Evolutionary conservation across 75 land plant genomes (phyloP).

Genomic region (Picea glauca): DNA sequence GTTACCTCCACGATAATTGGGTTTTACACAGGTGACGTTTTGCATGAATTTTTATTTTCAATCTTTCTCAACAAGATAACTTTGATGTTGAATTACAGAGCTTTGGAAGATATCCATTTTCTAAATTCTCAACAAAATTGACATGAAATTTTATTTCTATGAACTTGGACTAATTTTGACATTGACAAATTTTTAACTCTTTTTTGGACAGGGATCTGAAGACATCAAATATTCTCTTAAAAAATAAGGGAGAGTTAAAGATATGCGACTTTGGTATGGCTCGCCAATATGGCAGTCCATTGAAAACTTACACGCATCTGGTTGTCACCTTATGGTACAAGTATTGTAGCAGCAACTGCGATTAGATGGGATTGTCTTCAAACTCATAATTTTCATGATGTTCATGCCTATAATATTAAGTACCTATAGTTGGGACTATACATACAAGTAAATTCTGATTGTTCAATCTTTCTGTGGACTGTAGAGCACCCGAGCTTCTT

Average conservation of each 20-base stretch:
- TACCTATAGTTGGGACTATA: no score
- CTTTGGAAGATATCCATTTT: no score
- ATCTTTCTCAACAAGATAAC: no score
- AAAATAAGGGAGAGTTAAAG: conserved; percentile 30
- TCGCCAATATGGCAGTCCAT: conserved; percentile 39
- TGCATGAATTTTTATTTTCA: no score
- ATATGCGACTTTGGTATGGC: conserved; percentile 38
- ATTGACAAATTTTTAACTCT: neutral
- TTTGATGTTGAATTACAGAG: neutral
- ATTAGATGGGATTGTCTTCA: no score
- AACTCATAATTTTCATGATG: no score
- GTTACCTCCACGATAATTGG: conserved; percentile 36
- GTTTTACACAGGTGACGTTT: conserved; percentile 24
- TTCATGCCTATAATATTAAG: no score
- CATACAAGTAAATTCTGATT: neutral
- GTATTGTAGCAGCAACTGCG: neutral
- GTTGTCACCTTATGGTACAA: conserved; percentile 48
- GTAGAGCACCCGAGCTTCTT: conserved; percentile 47
- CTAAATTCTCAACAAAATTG: no score
- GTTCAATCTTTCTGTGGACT: neutral
- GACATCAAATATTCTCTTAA: conserved; percentile 34
- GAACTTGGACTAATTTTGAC: neutral
- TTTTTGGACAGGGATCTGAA: conserved; percentile 25
- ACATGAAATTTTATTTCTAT: neutral
- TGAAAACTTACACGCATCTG: conserved; percentile 22